Conservation (phyloP, 73 alveolate genomes). For the Loxodes magnus region DNA sequence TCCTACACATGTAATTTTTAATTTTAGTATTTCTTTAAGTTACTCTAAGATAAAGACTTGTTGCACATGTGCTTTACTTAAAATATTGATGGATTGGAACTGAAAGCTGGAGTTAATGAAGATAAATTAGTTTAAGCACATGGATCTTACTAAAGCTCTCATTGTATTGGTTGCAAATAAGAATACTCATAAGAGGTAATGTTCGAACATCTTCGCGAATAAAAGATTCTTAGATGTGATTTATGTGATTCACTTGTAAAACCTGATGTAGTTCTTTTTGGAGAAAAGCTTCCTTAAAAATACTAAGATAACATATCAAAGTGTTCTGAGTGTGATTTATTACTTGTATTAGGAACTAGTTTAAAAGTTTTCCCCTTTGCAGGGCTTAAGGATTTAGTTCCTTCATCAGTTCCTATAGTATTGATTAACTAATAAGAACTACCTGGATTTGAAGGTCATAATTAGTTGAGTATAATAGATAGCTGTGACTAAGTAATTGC, state of each 20-base stretch:
- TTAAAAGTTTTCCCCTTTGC: slow-evolving; percentile 29
- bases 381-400: not conserved
- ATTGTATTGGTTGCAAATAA: slow-evolving; percentile 22
- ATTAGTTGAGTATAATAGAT: too few species aligned
- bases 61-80: slow-evolving; percentile 31
- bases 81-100: slow-evolving; percentile 66
- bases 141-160: slow-evolving; percentile 48
- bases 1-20: slow-evolving; percentile 26
- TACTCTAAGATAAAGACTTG: slow-evolving; percentile 16
- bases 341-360: slow-evolving; percentile 30
- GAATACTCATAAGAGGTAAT: not conserved
- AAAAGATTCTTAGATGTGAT: slow-evolving; percentile 1
- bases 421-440: slow-evolving; percentile 20
- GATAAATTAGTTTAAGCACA: slow-evolving; percentile 49
- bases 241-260: slow-evolving; percentile 24
- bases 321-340: slow-evolving; percentile 15
- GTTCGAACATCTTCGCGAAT: not conserved
- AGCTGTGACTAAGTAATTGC: too few species aligned
- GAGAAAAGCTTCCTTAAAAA: slow-evolving; percentile 17
- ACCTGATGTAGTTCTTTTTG: slow-evolving; percentile 37
- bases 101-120: slow-evolving; percentile 42
- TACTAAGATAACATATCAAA: not conserved
- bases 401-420: slow-evolving; percentile 15
- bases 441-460: too few species aligned
- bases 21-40: slow-evolving; percentile 20